Base-by-base conservation (phyloP, 257 asterid genomes). In the Prunella vulgaris region DNA sequence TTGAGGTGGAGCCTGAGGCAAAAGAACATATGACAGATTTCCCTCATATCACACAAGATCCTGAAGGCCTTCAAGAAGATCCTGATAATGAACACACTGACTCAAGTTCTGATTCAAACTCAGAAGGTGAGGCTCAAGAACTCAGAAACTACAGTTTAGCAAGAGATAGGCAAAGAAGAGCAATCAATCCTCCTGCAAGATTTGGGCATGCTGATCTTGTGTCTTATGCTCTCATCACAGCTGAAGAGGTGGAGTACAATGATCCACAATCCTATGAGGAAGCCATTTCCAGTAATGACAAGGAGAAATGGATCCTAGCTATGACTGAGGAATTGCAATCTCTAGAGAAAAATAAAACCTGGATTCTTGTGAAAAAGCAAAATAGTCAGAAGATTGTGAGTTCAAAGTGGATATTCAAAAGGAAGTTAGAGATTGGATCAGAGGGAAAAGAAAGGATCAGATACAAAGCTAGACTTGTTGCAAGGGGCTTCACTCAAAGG, bases 201-300 rank as follows among this genome's bases (percentile, higher is more conserved):
- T 58, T 10, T 58, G 64, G 42, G 0, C 17, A 5, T 10, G 62
- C 8, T 0, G 37, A 56, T 56, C 2, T 24, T 2, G 3, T 56
- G 0, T 10, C 22, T 0, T 14, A 58, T 58, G 64, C 64, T 0
- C 12, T 58, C 0, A 2, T 6, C 0, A 7, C 6, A 2, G 22
- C 42, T 4, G 42, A 58, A 5, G 24, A 13, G 0, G 2, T 25
- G 0, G 37, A 24, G 5, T 13, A 12, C 5, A 1, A n/a, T 0
- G 64, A 58, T 0, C 64, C 42, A 1, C 13, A 5, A 1, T 10
- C 1, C 0, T 58, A 4, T 2, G 5, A 14, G 6, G 64, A 28
- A 1, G 42, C 6, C 5, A 4, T 58, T 0, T 0, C 0, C 0
- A 1, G 21, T 5, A 1, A 1, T 1, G 24, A 24, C 5, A 5